Conservation (phyloP, 768 basidiomycete species). For the Neoboletus magnificus region DNA sequence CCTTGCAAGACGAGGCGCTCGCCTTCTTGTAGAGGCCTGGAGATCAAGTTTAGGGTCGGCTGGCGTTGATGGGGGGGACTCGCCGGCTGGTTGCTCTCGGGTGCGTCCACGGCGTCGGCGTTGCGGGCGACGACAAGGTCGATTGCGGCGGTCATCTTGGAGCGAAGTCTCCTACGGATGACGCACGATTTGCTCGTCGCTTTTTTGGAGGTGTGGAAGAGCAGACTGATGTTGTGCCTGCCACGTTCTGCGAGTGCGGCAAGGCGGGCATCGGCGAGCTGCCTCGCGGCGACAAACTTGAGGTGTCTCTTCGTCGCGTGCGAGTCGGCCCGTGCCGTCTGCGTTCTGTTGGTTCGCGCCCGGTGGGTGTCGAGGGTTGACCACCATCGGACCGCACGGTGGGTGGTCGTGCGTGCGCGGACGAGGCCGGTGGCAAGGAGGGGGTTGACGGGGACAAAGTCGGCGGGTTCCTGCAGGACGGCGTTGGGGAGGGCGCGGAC, state of each 20-base stretch:
- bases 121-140: conserved; percentile 16
- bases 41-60: conserved; percentile 6
- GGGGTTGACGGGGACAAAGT: conserved; percentile 20
- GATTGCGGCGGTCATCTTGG: conserved; percentile 22
- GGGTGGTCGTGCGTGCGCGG: neutral
- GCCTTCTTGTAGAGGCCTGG: neutral
- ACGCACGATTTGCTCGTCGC: conserved; percentile 23
- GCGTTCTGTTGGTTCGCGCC: too few relatives aligned
- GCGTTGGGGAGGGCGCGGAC: conserved; percentile 25
- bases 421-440: conserved; percentile 16
- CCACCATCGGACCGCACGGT: neutral
- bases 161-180: conserved; percentile 18
- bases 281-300: neutral
- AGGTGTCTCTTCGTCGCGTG: neutral
- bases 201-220: conserved; percentile 25
- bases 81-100: neutral
- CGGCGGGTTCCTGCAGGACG: conserved; percentile 10
- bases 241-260: conserved; percentile 8
- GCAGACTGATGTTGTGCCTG: conserved; percentile 12
- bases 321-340: neutral
- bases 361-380: neutral
- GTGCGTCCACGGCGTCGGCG: conserved; percentile 4
- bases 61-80: too few relatives aligned
- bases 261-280: conserved; percentile 3
- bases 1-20: conserved; percentile 17